Percentiles rank a stretch among this genome's conserved stretches.
Conservation (phyloP, 2,329 filamentous ascomycete genomes). For the Phoma herbarum region DNA sequence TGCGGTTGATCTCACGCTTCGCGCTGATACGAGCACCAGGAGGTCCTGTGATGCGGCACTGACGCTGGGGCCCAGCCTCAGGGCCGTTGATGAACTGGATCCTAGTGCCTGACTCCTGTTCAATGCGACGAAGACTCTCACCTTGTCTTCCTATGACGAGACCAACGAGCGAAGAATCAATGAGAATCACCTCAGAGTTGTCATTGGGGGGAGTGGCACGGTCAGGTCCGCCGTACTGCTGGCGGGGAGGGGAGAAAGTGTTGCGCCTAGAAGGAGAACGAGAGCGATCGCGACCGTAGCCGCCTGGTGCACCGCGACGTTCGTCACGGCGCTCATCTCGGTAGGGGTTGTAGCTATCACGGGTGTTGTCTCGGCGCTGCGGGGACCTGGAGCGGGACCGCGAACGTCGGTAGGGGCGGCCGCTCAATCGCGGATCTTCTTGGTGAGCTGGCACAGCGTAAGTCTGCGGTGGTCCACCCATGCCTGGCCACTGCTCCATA, state of each 20-base stretch:
- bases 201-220: constrained; percentile 72
- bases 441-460: constrained; percentile 50
- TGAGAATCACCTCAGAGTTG: constrained; percentile 81
- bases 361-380: constrained; percentile 71
- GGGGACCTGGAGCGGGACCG: constrained; percentile 71
- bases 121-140: constrained; percentile 86
- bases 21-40: constrained; percentile 77
- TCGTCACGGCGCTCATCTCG: constrained; percentile 83
- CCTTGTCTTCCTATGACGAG: constrained; percentile 91
- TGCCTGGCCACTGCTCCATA: constrained; percentile 56
- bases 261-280: constrained; percentile 70
- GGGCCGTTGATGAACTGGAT: constrained; percentile 87
- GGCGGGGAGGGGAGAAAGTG: constrained; percentile 67
- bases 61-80: constrained; percentile 76
- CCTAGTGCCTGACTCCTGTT: constrained; percentile 80
- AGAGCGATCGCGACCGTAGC: constrained; percentile 75
- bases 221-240: constrained; percentile 56
- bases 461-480: constrained; percentile 41
- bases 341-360: constrained; percentile 83
- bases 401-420: constrained; percentile 70
- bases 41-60: constrained; percentile 85
- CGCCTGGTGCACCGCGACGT: constrained; percentile 58
- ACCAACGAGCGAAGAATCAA: constrained; percentile 86
- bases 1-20: constrained; percentile 82
- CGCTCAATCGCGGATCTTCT: constrained; percentile 60